These are phyloP conservation scores for Entelexis paramagnoliae DNA, from an alignment of 1,139 yeast genomes.

Conservation along the genomic window DNA sequence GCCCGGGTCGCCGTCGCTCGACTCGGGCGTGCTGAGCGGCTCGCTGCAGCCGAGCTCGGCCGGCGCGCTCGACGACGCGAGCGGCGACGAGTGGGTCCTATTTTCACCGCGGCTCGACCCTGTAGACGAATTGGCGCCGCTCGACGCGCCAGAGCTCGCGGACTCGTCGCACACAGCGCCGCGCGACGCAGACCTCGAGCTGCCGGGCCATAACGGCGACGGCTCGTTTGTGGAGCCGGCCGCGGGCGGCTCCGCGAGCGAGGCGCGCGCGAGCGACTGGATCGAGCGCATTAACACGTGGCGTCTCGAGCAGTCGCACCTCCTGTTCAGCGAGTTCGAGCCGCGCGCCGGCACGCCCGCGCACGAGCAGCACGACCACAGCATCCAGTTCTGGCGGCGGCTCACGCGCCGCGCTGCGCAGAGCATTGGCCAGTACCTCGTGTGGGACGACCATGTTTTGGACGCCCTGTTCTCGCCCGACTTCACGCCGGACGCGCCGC, in stretches of 20 bases:
- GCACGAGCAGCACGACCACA: not conserved
- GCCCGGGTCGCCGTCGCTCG: constrained; percentile 13
- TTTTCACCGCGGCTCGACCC: constrained; percentile 20
- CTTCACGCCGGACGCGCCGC: constrained; percentile 11
- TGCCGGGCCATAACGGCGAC: constrained; percentile 33
- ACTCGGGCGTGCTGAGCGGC: constrained; percentile 17
- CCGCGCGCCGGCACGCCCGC: constrained; percentile 24
- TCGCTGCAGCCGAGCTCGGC: constrained; percentile 13
- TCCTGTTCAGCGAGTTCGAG: constrained; percentile 29
- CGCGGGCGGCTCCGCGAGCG: constrained; percentile 6
- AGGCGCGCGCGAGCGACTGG: constrained; percentile 24
- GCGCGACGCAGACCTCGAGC: constrained; percentile 24
- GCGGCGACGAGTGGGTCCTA: constrained; percentile 23
- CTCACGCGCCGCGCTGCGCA: constrained; percentile 17
- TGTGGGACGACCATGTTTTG: constrained; percentile 29
- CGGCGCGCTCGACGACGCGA: constrained; percentile 4
- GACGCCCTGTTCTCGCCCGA: constrained; percentile 29
- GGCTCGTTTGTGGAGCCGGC: constrained; percentile 28
- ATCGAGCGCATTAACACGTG: constrained; percentile 34
- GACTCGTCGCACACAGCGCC: constrained; percentile 7
- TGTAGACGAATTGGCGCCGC: not conserved
- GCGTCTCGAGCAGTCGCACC: constrained; percentile 34
- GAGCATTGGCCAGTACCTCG: constrained; percentile 9
- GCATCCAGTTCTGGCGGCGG: constrained; percentile 9
- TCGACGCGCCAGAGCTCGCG: not conserved